A percentile compares a stretch with the other conserved stretches of the same genome.
Evolutionary conservation across 2,329 filamentous ascomycete species (phyloP).

Genomic region (Lecanicillium sp.): DNA sequence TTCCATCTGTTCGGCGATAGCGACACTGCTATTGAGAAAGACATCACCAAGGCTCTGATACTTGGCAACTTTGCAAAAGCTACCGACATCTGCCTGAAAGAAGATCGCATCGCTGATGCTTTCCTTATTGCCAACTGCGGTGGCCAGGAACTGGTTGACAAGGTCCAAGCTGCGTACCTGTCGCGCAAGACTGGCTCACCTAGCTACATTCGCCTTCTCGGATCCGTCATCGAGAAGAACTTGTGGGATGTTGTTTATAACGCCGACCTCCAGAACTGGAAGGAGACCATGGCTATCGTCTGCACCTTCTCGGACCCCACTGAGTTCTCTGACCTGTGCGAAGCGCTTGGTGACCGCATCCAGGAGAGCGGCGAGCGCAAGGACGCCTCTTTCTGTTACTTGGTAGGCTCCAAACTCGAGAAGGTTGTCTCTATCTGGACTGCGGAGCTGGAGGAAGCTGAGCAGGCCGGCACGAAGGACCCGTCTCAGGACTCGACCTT

Average conservation of each 20-base stretch:
- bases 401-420: conserved; percentile 92
- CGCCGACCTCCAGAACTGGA: conserved; percentile 88
- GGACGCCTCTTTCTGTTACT: conserved; percentile 93
- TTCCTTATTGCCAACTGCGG: conserved; percentile 98
- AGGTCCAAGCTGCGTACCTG: conserved; percentile 87
- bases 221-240: conserved; percentile 92
- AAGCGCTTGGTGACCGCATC: conserved; percentile 87
- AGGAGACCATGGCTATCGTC: conserved; percentile 89
- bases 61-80: conserved; percentile 87
- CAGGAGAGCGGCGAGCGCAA: conserved; percentile 72
- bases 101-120: conserved; percentile 88
- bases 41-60: conserved; percentile 81
- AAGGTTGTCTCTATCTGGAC: conserved; percentile 97
- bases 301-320: conserved; percentile 90
- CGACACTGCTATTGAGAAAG: conserved; percentile 79
- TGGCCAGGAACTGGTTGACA: conserved; percentile 86
- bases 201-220: conserved; percentile 85
- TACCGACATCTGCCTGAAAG: conserved; percentile 79
- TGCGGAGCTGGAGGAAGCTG: conserved; percentile 77
- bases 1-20: conserved; percentile 82
- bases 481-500: conserved; percentile 69
- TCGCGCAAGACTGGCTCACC: conserved; percentile 75
- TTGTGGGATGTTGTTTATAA: conserved; percentile 98
- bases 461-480: conserved; percentile 66
- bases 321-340: conserved; percentile 92